These are phyloP conservation scores for Hypoxylon lienhwacheense DNA, from an alignment of 495 filamentous ascomycete species.

Conservation along the genomic window DNA sequence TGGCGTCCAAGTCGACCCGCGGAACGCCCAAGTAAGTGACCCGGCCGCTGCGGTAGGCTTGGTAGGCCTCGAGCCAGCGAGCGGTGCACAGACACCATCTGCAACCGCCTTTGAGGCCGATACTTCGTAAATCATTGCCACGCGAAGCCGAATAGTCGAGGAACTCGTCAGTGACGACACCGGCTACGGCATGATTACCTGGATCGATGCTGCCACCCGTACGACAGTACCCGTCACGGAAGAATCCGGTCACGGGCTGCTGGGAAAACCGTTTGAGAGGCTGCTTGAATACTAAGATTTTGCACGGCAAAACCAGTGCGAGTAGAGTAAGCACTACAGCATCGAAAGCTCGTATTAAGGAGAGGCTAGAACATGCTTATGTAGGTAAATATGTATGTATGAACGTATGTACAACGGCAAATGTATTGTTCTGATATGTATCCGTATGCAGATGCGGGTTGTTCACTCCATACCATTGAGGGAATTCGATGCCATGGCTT, in stretches of 20 bases:
- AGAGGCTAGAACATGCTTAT: conserved; percentile 23
- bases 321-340: conserved; percentile 19
- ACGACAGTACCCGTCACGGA: conserved; percentile 63
- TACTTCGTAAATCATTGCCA: conserved; percentile 58
- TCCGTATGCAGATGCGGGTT: too few species aligned
- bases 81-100: conserved; percentile 62
- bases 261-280: conserved; percentile 60
- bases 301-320: not conserved
- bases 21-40: conserved; percentile 38
- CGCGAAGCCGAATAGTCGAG: conserved; percentile 59
- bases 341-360: conserved; percentile 25
- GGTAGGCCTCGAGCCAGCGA: conserved; percentile 57
- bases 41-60: conserved; percentile 41
- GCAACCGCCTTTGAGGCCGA: conserved; percentile 58
- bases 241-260: conserved; percentile 60
- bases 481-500: conserved; percentile 23
- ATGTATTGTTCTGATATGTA: too few species aligned
- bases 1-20: conserved; percentile 50
- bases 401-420: too few species aligned
- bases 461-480: conserved; percentile 20
- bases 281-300: conserved; percentile 54
- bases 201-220: conserved; percentile 46
- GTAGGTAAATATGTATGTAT: conserved; percentile 23
- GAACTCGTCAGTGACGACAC: conserved; percentile 60
- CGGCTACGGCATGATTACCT: conserved; percentile 57